Base-by-base conservation (phyloP, 2,329 filamentous ascomycete species). In the Aspergillus tamarii region DNA sequence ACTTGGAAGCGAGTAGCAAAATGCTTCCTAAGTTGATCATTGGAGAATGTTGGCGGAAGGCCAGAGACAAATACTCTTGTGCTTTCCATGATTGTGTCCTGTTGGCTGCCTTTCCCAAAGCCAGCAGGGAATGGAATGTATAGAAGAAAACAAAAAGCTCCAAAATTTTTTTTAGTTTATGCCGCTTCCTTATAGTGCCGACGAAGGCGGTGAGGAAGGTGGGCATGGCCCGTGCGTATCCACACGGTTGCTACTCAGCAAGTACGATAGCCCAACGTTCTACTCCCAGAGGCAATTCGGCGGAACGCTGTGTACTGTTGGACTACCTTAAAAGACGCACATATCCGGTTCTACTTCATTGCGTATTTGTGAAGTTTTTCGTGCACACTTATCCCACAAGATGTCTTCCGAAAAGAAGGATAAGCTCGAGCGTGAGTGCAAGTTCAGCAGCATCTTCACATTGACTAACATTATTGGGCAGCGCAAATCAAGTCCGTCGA, bases 401-500 rank as follows among this genome's bases (percentile, higher is more conserved):
- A 82, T 82, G 80, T 69, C 82, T 67, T 80, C 84, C 63, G 84
- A 85, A 64, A 83, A 86, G 74, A 84, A 87, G 76, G 89, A 92
- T 77, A 93, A 92, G 87, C 87, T 93, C 60, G 91, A 94, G 78
- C 88, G 91, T 91, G 79, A 77, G 82, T 71, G 26, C n/a, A 21
- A 14, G 36, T 26, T 28, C 48, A 19, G 16, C 32, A 21, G 36
- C 21, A 59, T 36, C 11, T 41, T 48, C 36, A 19, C 48, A 34
- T 30, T 52, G 21, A 57, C 57, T 75, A 70, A 67, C 59, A 52
- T n/a, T 57, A 34, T 26, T 32, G 34, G 73, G 69, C 75, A 99
- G 95, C 93, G 67, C 93, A 97, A 83, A 90, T 99, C 81, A 99
- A 99, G 85, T 97, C 94, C 72, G 94, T 93, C 64, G 95, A 99